These are phyloP conservation scores for Lachancea nothofagi DNA, from an alignment of 805 yeast species.

Conservation along the genomic window DNA sequence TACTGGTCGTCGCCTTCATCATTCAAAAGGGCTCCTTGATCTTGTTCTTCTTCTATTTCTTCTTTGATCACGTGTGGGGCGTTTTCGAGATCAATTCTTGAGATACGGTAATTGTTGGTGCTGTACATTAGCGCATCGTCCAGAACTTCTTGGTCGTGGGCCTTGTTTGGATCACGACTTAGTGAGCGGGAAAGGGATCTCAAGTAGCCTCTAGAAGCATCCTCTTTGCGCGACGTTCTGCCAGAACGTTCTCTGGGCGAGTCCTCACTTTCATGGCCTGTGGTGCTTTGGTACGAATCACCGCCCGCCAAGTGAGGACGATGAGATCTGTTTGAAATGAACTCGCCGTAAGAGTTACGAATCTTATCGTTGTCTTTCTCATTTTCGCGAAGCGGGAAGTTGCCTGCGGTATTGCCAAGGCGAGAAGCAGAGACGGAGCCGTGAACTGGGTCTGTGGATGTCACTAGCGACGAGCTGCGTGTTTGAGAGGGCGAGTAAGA, in stretches of 20 bases:
- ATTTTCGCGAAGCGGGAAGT: conserved; percentile 8
- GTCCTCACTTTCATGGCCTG: conserved; percentile 33
- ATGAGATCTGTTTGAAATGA: conserved; percentile 22
- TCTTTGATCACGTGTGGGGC: conserved; percentile 25
- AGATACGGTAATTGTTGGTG: conserved; percentile 28
- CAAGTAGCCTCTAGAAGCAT: conserved; percentile 43
- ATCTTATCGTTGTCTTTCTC: conserved; percentile 16
- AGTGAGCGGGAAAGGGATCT: conserved; percentile 40
- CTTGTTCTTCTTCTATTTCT: conserved; percentile 18
- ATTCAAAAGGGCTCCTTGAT: conserved; percentile 18
- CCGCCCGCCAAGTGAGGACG: conserved; percentile 72
- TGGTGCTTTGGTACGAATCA: conserved; percentile 63
- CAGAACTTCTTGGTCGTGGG: conserved; percentile 8
- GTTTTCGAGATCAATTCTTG: conserved; percentile 25
- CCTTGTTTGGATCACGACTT: conserved; percentile 21
- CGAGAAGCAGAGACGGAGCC: conserved; percentile 11
- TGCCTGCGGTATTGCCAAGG: conserved; percentile 1
- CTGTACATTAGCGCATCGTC: conserved; percentile 19
- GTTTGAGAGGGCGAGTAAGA: conserved; percentile 9
- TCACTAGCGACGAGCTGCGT: conserved; percentile 20
- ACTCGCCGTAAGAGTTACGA: conserved; percentile 30
- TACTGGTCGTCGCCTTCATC: conserved; percentile 22
- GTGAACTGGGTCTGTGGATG: conserved; percentile 26
- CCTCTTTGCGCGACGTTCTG: conserved; percentile 23
- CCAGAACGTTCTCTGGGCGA: conserved; percentile 16